Evolutionary conservation across 73 alveolate genomes (phyloP).

Genomic region (Tetrahymena borealis): DNA sequence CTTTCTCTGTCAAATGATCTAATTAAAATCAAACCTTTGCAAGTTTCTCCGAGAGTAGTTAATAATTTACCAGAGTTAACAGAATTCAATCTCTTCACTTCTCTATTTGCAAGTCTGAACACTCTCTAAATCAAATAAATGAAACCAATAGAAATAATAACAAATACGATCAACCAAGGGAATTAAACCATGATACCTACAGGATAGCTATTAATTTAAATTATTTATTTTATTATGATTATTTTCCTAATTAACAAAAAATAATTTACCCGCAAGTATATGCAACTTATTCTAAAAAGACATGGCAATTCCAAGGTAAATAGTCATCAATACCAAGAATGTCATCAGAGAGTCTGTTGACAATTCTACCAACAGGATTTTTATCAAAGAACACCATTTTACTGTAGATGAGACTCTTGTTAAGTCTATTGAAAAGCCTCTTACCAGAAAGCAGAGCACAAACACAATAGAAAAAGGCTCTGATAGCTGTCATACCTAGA

Average conservation of each 20-base stretch:
- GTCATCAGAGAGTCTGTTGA: constrained; percentile 38
- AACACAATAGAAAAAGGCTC: constrained; percentile 6
- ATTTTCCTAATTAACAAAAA: not conserved
- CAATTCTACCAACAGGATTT: constrained; percentile 34
- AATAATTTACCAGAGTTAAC: constrained; percentile 24
- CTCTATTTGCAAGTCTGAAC: constrained; percentile 32
- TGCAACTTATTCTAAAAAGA: not conserved
- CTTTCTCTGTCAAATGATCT: constrained; percentile 25
- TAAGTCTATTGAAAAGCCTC: constrained; percentile 7
- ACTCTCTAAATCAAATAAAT: not conserved
- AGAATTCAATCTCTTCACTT: constrained; percentile 31
- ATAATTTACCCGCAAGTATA: not conserved
- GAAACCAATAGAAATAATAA: not conserved
- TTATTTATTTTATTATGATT: not conserved
- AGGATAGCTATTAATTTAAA: constrained; percentile 23
- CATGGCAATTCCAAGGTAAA: constrained; percentile 21
- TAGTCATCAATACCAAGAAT: constrained; percentile 22
- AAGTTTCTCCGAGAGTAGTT: constrained; percentile 24
- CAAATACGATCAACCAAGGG: constrained; percentile 26
- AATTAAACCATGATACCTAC: constrained; percentile 16
- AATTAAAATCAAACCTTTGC: constrained; percentile 16
- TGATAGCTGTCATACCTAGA: not conserved
- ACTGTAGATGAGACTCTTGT: constrained; percentile 15
- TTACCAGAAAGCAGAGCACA: constrained; percentile 21
- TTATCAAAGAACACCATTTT: constrained; percentile 40